A percentile compares a stretch with the other conserved stretches of the same genome.
phyloP scores from a whole-genome alignment of 73 alveolate species.

The Durusdinium trenchii region DNA sequence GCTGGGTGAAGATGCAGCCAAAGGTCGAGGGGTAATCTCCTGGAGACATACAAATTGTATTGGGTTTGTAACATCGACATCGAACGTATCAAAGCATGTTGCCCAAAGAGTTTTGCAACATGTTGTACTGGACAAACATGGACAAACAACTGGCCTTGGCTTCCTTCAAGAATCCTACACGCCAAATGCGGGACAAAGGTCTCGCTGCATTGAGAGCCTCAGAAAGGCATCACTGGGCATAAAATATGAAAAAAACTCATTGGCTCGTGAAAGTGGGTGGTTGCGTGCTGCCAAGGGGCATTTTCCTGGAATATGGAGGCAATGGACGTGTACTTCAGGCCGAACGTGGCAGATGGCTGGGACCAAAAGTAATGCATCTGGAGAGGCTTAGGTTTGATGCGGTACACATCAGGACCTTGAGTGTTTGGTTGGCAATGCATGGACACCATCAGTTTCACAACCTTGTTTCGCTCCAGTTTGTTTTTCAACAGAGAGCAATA shows the following conservation, averaged over 20 bases:
- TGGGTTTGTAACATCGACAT: not conserved
- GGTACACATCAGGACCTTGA: not conserved
- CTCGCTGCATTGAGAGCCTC: slow-evolving; percentile 8
- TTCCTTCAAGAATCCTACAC: not conserved
- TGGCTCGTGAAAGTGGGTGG: not conserved
- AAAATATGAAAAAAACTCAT: not conserved
- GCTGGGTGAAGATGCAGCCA: not conserved
- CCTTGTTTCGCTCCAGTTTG: not conserved
- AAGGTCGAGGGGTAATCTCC: not conserved
- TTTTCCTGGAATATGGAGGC: not conserved
- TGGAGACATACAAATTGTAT: not conserved
- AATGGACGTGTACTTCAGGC: not conserved
- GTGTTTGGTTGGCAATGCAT: not conserved
- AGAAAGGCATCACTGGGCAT: not conserved
- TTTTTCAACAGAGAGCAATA: not conserved
- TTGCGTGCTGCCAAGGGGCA: not conserved
- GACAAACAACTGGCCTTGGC: not conserved
- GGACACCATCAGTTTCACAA: not conserved
- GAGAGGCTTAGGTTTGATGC: not conserved
- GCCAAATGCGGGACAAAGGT: not conserved
- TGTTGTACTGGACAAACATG: not conserved
- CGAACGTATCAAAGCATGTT: no score
- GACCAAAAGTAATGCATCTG: not conserved
- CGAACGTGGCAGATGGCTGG: not conserved
- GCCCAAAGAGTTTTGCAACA: not conserved